Conservation (phyloP, 208 protist species). For the Wallacemonas collosoma region DNA sequence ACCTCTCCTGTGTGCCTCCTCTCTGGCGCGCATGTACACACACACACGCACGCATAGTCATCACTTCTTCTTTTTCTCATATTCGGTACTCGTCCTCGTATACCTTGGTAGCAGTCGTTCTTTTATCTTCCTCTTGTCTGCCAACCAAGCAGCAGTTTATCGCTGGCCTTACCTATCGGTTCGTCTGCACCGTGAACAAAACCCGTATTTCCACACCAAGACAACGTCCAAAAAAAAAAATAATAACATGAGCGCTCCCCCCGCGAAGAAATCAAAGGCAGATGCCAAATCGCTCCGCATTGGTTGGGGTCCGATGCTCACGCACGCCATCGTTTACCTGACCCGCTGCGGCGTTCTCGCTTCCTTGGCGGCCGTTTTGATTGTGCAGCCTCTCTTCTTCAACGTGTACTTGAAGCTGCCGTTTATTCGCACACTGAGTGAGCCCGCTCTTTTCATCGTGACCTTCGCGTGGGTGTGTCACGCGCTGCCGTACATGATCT, state of each 20-base stretch:
- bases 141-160: too few species aligned
- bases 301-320: slow-evolving; percentile 13
- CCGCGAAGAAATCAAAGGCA: neutral
- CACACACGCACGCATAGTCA: too few species aligned
- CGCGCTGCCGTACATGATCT: slow-evolving; percentile 36
- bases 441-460: slow-evolving; percentile 27
- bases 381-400: slow-evolving; percentile 39
- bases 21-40: too few species aligned
- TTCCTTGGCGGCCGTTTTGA: slow-evolving; percentile 24
- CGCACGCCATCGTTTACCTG: slow-evolving; percentile 31
- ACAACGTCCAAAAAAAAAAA: neutral
- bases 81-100: too few species aligned
- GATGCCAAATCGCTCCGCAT: slow-evolving; percentile 22
- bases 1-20: too few species aligned
- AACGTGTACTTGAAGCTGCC: slow-evolving; percentile 23
- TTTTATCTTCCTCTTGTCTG: too few species aligned
- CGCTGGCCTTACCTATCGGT: too few species aligned
- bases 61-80: too few species aligned
- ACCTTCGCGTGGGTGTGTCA: slow-evolving; percentile 39
- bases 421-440: slow-evolving; percentile 18
- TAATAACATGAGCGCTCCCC: neutral
- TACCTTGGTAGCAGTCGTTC: too few species aligned
- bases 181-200: too few species aligned
- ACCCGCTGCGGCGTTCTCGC: slow-evolving; percentile 30
- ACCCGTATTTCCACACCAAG: too few species aligned